These are phyloP conservation scores for Silene coronaria DNA, from an alignment of 179 eudicot genomes.

Conservation along the genomic window DNA sequence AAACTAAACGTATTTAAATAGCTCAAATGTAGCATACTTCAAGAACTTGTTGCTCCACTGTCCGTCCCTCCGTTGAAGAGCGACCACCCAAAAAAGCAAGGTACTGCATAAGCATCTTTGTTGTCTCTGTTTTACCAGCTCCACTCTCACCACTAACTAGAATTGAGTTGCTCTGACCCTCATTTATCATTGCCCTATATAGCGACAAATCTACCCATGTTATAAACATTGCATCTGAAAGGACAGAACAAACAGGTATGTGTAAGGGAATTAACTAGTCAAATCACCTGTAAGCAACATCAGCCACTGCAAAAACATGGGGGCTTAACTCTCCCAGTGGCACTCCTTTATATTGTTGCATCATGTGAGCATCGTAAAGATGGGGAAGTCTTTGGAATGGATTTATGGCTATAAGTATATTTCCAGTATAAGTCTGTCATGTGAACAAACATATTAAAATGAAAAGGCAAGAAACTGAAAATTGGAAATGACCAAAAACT, in stretches of 20 bases:
- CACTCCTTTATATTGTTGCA: slow-evolving; percentile 99
- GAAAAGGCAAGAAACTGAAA: slow-evolving; percentile 7
- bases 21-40: slow-evolving; percentile 52
- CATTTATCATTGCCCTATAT: slow-evolving; percentile 86
- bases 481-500: not conserved
- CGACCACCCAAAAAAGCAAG: slow-evolving; percentile 97
- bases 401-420: slow-evolving; percentile 91
- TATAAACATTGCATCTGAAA: not conserved
- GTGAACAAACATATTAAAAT: slow-evolving; percentile 20
- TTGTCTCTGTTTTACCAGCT: slow-evolving; percentile 99
- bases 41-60: slow-evolving; percentile 99
- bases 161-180: slow-evolving; percentile 94
- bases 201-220: slow-evolving; percentile 18
- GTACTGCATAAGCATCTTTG: slow-evolving; percentile 98
- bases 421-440: slow-evolving; percentile 90
- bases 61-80: slow-evolving; percentile 90
- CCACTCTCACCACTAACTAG: slow-evolving; percentile 99
- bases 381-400: slow-evolving; percentile 95
- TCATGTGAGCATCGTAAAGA: slow-evolving; percentile 86
- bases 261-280: not conserved
- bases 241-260: not conserved
- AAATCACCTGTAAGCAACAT: slow-evolving; percentile 80
- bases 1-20: not conserved
- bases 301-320: slow-evolving; percentile 97
- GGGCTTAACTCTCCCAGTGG: slow-evolving; percentile 90